Evolutionary conservation across 352 stramenopile genomes (phyloP).

Genomic region (Elongisporangium anandrum): DNA sequence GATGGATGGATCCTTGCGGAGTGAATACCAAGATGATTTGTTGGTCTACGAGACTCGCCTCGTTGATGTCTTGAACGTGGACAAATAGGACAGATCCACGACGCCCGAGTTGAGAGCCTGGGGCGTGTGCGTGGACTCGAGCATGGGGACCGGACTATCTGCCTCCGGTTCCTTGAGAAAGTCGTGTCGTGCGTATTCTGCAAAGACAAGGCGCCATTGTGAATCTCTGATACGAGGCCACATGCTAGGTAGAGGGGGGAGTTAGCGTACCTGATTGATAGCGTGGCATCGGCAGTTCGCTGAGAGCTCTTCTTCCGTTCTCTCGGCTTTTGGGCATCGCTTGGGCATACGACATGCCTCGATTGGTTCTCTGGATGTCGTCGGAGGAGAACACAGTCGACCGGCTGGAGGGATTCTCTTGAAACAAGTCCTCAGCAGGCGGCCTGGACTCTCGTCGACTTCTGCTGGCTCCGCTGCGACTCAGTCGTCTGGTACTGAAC

Average conservation of each 20-base stretch:
- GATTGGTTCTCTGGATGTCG: neutral
- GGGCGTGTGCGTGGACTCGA: neutral
- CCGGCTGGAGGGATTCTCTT: neutral
- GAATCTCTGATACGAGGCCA: neutral
- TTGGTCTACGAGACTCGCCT: neutral
- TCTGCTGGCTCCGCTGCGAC: neutral
- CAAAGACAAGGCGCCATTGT: neutral
- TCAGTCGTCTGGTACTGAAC: neutral
- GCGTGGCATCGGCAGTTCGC: neutral
- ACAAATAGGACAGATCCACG: neutral
- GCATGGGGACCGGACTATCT: neutral
- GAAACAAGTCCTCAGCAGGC: neutral
- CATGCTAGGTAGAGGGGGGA: too few relatives aligned
- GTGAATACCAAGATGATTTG: neutral
- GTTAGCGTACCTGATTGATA: neutral
- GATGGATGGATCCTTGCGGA: neutral
- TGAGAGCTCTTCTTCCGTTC: slow-evolving; percentile 3
- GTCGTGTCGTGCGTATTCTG: neutral
- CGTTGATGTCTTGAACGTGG: neutral
- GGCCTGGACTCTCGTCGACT: neutral
- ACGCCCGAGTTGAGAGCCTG: neutral
- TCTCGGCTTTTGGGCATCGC: slow-evolving; percentile 2
- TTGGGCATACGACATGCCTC: neutral
- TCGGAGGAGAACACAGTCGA: neutral
- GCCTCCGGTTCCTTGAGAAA: neutral